A percentile compares a stretch with the other conserved stretches of the same genome.
phyloP scores from a whole-genome alignment of 768 basidiomycete genomes.

The Hericium alpestre region DNA sequence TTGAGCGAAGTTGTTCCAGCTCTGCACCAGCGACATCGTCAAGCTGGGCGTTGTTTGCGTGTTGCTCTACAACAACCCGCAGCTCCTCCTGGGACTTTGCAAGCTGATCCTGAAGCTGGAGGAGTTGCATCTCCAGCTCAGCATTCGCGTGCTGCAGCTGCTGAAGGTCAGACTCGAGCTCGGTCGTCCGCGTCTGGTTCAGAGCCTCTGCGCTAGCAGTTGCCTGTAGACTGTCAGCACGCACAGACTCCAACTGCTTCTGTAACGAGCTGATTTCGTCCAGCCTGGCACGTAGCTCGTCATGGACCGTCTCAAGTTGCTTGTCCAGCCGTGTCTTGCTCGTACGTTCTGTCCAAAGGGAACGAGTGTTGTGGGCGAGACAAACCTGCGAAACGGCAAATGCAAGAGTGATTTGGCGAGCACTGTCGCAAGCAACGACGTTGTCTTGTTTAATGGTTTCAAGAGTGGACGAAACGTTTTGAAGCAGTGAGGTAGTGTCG shows the following conservation, averaged over 20 bases:
- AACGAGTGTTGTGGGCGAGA: not conserved
- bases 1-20: constrained; percentile 4
- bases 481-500: not conserved
- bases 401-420: not conserved
- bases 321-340: not conserved
- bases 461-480: not conserved
- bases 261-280: constrained; percentile 5
- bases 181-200: constrained; percentile 4
- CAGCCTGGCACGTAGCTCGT: constrained; percentile 5
- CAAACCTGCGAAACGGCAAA: not conserved
- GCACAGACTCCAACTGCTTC: constrained; percentile 7
- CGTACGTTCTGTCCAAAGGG: constrained; percentile 2
- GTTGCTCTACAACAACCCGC: constrained; percentile 6
- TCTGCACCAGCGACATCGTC: constrained; percentile 1
- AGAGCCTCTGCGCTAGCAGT: not conserved
- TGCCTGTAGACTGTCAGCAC: constrained; percentile 2
- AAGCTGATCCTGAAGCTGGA: constrained; percentile 13
- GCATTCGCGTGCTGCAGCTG: constrained; percentile 8
- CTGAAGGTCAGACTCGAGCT: constrained; percentile 11
- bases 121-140: constrained; percentile 5
- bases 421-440: not conserved
- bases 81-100: constrained; percentile 13
- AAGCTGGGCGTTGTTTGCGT: constrained; percentile 3
- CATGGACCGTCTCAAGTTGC: constrained; percentile 5
- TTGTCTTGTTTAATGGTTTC: not conserved